Base-by-base conservation (phyloP, 202 grass and related monocot genomes). In the Carex arenaria region DNA sequence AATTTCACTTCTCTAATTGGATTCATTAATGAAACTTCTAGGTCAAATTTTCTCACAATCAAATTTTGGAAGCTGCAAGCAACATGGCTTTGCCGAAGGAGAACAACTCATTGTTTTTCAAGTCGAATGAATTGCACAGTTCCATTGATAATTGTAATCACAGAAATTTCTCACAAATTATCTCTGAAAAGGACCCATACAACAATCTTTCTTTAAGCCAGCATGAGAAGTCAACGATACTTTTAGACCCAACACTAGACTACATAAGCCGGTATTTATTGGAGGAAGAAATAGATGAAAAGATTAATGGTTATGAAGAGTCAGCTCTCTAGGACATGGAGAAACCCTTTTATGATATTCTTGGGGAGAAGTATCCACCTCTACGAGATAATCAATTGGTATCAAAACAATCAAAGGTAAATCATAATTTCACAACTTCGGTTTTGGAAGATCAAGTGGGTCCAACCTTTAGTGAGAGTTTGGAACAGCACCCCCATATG, bases 271-370 rank as follows among this genome's bases (percentile, higher is more conserved):
- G 42, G 23, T 49, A 49, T 63, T 42, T 82, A 28, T 53, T 82
- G 23, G 79, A 82, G 53, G 61, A 52, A 47, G 40, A 67, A 17
- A 34, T 67, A 65, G 62, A 82, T 67, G 60, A 52, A 26, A 54
- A 67, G 2, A 67, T 31, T 10, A 52, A 14, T 82, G 23, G 47
- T 1, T 54, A 6, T 53, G 7, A 51, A 52, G 40, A 82, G 12
- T 40, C 13, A 49, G 62, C 19, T 82, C 18, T 82, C 0, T 7
- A 3, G 38, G 20, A 60, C 12, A 51, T 82, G 7, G 79, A 82
- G 43, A 82, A 12, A 67, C 53, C 79, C 0, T 82, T 82, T 82
- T 82, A 67, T 51, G 61, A 82, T 67, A 12, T 67, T 10, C 40
- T 82, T 36, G 62, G 40, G 1, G 26, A 67, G 19, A 64, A 34